These are phyloP conservation scores for Fusarium avenaceum DNA, from an alignment of 2,329 filamentous ascomycete genomes.

Conservation along the genomic window DNA sequence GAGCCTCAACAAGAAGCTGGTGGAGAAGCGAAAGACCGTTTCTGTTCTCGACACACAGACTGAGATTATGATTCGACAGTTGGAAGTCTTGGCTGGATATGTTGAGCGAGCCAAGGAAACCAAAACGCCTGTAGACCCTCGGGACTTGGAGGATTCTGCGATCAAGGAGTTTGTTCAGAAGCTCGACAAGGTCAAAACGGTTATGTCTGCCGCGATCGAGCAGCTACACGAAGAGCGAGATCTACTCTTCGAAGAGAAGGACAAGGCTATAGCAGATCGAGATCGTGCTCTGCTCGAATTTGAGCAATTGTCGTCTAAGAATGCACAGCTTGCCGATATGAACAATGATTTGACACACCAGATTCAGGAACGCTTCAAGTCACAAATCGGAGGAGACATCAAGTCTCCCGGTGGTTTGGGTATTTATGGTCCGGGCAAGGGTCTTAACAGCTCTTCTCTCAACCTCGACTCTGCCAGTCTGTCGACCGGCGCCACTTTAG, in stretches of 20 bases:
- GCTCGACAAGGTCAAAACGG: slow-evolving; percentile 71
- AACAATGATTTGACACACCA: slow-evolving; percentile 96
- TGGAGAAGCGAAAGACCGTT: slow-evolving; percentile 95
- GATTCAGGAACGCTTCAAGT: slow-evolving; percentile 93
- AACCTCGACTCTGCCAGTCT: slow-evolving; percentile 68
- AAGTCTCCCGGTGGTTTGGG: slow-evolving; percentile 68
- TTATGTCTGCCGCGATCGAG: slow-evolving; percentile 70
- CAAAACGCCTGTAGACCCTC: slow-evolving; percentile 82
- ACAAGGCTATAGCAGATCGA: slow-evolving; percentile 84
- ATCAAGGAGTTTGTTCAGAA: slow-evolving; percentile 92
- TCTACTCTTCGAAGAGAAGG: slow-evolving; percentile 86
- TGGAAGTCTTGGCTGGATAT: slow-evolving; percentile 90
- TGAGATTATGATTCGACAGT: slow-evolving; percentile 93
- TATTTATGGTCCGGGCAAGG: slow-evolving; percentile 68
- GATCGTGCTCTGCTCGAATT: slow-evolving; percentile 96
- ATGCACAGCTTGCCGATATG: slow-evolving; percentile 91
- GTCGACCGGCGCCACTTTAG: slow-evolving; percentile 69
- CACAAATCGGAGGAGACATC: slow-evolving; percentile 70
- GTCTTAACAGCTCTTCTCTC: slow-evolving; percentile 63
- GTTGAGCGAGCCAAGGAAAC: slow-evolving; percentile 88
- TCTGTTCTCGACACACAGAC: slow-evolving; percentile 93
- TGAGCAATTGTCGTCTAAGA: slow-evolving; percentile 93
- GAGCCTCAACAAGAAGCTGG: slow-evolving; percentile 86
- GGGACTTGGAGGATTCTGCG: slow-evolving; percentile 86
- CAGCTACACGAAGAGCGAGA: slow-evolving; percentile 79